Base-by-base conservation (phyloP, 805 yeast species). In the Sporopachydermia quercuum region DNA sequence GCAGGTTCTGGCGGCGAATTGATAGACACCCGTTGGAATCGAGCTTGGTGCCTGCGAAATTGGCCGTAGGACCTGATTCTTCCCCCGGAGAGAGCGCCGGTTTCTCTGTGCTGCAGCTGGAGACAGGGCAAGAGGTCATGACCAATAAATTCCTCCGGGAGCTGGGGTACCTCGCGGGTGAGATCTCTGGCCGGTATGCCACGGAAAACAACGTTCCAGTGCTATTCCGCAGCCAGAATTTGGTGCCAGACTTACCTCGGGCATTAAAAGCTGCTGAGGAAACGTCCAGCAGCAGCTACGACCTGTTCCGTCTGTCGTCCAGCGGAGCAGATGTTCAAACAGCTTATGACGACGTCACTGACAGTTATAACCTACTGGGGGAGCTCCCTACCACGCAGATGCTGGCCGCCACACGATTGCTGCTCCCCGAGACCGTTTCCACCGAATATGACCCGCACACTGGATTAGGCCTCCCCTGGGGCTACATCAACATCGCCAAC, bases 131-230 rank as follows among this genome's bases (percentile, higher is more conserved):
- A 23, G 30, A 23, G n/a, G 30, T 23, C 13, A 23, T 23, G 30
- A 23, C 43, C 4, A 13, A 18, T 5, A 37, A 39, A 14, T 19
- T 55, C 33, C 30, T 46, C 17, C 46, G 45, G 15, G 61, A 54
- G 42, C 35, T 54, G 1, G 37, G 45, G 19, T 18, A 54, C 5
- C 38, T 61, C 30, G 45, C 59, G n/a, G 60, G 62, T 37, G 62
- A 61, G 39, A 38, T 53, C 18, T 43, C 58, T 16, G 47, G 61
- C 1, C 35, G 42, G n/a, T 60, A 46, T 43, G 54, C 58, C 16
- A 15, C 39, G 2, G 37, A 46, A 4, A 43, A 57, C 5, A 41
- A 47, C 3, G 41, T 62, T 2, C 50, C 54, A 3, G 37, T 61
- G 3, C 41, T 54, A 11, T 46, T 47, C 17, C 45, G 57, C 40